A percentile compares a stretch with the other conserved stretches of the same genome.
These are phyloP conservation scores for Esteya vermicola DNA, from an alignment of 2,329 filamentous ascomycete genomes.

Conservation along the genomic window DNA sequence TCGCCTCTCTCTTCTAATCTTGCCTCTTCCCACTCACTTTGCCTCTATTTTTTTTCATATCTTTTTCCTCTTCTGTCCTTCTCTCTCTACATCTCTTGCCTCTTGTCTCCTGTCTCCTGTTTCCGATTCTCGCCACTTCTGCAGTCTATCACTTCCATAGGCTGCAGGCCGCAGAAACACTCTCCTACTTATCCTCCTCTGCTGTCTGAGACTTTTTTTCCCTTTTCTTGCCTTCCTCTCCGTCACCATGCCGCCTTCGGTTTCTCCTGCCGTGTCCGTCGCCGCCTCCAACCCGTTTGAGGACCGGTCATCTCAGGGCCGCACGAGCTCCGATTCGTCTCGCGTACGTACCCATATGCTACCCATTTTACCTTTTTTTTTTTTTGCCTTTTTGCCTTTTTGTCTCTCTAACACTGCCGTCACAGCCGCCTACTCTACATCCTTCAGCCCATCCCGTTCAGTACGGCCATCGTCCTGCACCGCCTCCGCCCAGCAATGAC, in stretches of 20 bases:
- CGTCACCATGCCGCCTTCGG: background rate
- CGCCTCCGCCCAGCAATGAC: background rate
- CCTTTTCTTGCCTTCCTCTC: background rate
- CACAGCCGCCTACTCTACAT: background rate
- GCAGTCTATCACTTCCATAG: no score
- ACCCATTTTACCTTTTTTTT: background rate
- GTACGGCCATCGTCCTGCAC: slow-evolving; percentile 2
- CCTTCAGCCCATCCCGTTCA: no score
- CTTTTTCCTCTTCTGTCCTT: background rate
- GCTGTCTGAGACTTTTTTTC: background rate
- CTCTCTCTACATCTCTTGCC: no score
- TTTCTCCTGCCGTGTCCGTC: background rate
- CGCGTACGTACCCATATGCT: background rate
- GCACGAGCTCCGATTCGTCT: background rate
- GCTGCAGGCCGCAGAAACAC: no score
- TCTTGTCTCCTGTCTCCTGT: no score
- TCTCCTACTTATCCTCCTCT: no score
- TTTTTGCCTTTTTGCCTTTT: background rate
- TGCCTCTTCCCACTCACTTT: background rate
- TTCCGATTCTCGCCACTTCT: no score
- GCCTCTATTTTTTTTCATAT: background rate
- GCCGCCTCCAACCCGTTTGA: background rate
- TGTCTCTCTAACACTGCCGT: background rate
- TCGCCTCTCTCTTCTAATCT: no score
- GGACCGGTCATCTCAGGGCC: background rate